Evolutionary conservation across 176 grass and related monocot species (phyloP), one percentile per base, ranked within the genome.

Genomic region (Carex cristatella): DNA sequence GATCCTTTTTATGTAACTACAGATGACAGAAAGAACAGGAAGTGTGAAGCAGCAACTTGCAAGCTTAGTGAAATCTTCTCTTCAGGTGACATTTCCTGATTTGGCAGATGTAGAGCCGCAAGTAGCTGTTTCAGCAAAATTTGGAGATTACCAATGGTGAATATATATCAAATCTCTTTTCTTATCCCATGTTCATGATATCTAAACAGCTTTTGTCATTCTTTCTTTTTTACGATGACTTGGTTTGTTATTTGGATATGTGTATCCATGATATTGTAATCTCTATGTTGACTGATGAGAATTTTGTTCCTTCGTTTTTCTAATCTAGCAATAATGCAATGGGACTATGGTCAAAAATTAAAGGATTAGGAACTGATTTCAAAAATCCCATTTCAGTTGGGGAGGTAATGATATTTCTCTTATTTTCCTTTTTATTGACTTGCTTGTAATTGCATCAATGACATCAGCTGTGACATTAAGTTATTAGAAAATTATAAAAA

Each of bases 101-200:
- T 82, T 92, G 61, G 27, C 40, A 65, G 83, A 94, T 74, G 84
- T 91, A 68, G 91, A 95, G 61, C 87, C 93, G 0, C 76, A 95
- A 86, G 91, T 99, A 90, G 93, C 91, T 86, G 85, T 91, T 85
- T 95, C 90, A 46, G 87, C 42, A 56, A 95, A 90, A 63, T 99
- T 95, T 75, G 96, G 91, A 13, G 97, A 99, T 81, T 99, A 99
- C 79, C 97, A 96, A 85, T 99, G 97, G 97, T 99, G 92, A 48
- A 42, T 65, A 53, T 31, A 28, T 94, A 46, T 58, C 35, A 31
- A 9, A 70, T 35, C 28, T 81, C 49, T 23, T 77, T 80, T 80
- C 11, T 75, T 11, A 70, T 42, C 10, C 10, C 38, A 32, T 74
- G 13, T 16, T 84, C 85, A 14, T 19, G 33, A 76, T 10, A 82